Evolutionary conservation across 2,329 filamentous ascomycete genomes (phyloP).

Genomic region (Amesomyces nigricolor): DNA sequence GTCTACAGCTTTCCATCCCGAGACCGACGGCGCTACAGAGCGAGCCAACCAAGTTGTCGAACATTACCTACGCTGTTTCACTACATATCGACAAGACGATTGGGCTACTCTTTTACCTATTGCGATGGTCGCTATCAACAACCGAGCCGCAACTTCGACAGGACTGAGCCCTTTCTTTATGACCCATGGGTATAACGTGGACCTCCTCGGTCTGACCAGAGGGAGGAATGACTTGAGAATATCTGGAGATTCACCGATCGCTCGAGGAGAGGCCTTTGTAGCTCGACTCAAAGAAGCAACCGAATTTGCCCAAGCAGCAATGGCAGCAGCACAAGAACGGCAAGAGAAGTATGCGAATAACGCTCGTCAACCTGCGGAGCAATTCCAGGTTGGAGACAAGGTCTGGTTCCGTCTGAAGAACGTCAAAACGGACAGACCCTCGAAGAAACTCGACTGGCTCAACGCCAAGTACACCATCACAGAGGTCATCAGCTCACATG

Average conservation of each 20-base stretch:
- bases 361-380: no score
- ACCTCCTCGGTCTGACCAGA: background rate
- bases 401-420: background rate
- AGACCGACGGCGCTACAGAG: slow-evolving; percentile 5
- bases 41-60: background rate
- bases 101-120: background rate
- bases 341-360: background rate
- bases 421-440: slow-evolving; percentile 1
- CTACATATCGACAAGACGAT: slow-evolving; percentile 2
- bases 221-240: background rate
- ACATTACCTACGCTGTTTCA: slow-evolving; percentile 2
- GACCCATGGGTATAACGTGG: background rate
- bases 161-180: slow-evolving; percentile 3
- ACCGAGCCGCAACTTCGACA: background rate
- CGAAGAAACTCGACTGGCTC: slow-evolving; percentile 7
- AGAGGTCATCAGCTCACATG: background rate
- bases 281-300: background rate
- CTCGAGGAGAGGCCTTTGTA: background rate
- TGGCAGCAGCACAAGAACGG: background rate
- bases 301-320: background rate
- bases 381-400: no score
- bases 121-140: slow-evolving; percentile 8
- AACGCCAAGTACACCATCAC: slow-evolving; percentile 2
- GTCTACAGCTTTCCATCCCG: background rate
- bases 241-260: background rate